Conservation (phyloP, 2,329 filamentous ascomycete genomes). For the Dendryphion nanum region DNA sequence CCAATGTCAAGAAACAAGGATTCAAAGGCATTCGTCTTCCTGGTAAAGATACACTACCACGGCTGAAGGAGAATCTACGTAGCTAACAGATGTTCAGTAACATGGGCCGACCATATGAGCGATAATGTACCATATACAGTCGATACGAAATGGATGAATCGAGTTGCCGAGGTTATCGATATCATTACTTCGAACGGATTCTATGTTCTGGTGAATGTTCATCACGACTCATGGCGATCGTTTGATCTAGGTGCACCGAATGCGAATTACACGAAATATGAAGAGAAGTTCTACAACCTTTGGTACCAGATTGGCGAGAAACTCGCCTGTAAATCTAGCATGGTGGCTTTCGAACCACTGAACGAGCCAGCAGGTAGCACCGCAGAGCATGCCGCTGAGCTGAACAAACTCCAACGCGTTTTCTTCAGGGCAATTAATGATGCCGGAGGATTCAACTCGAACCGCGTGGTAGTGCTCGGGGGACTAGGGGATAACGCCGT, state of each 20-base stretch:
- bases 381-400: slow-evolving; percentile 44
- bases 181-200: slow-evolving; percentile 50
- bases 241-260: slow-evolving; percentile 46
- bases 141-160: slow-evolving; percentile 51
- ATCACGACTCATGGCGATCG: slow-evolving; percentile 58
- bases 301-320: slow-evolving; percentile 54
- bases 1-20: slow-evolving; percentile 48
- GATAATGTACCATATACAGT: slow-evolving; percentile 51
- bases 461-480: slow-evolving; percentile 53
- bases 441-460: slow-evolving; percentile 51
- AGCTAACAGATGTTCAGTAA: slow-evolving; percentile 37
- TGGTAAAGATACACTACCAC: no score
- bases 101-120: slow-evolving; percentile 53
- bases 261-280: slow-evolving; percentile 49
- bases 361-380: slow-evolving; percentile 55
- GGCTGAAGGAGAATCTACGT: no score
- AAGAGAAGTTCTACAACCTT: slow-evolving; percentile 53
- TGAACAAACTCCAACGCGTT: slow-evolving; percentile 53
- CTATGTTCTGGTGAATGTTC: slow-evolving; percentile 54
- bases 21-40: slow-evolving; percentile 58
- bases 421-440: slow-evolving; percentile 51
- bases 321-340: slow-evolving; percentile 51
- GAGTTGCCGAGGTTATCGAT: slow-evolving; percentile 55
- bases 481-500: slow-evolving; percentile 48
- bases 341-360: slow-evolving; percentile 55